phyloP scores from a whole-genome alignment of 2,329 filamentous ascomycete genomes.

The Neofusicoccum umdonicola region DNA sequence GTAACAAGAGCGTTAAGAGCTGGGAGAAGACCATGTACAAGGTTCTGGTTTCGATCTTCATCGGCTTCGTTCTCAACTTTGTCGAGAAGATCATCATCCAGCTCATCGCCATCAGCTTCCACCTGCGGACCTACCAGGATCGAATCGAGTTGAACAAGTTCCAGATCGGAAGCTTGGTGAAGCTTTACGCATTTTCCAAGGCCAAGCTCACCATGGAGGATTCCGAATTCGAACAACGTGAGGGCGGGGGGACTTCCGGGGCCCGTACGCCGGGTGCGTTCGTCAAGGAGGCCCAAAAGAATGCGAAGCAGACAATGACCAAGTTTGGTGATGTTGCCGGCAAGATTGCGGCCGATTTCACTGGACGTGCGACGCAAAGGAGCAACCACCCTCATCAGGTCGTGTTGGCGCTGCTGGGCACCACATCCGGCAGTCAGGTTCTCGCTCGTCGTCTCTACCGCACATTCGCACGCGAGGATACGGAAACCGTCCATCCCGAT shows the following conservation, averaged over 20 bases:
- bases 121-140: conserved; percentile 84
- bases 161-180: conserved; percentile 68
- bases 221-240: conserved; percentile 69
- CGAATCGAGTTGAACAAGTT: conserved; percentile 91
- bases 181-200: conserved; percentile 65
- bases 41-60: conserved; percentile 80
- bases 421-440: conserved; percentile 72
- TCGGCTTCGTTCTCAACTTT: conserved; percentile 76
- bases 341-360: conserved; percentile 86
- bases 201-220: conserved; percentile 67
- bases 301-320: conserved; percentile 70
- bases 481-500: conserved; percentile 72
- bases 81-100: conserved; percentile 92
- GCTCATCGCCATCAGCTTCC: conserved; percentile 90
- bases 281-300: conserved; percentile 67
- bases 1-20: conserved; percentile 49
- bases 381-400: conserved; percentile 82
- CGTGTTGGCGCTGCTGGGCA: conserved; percentile 72
- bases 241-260: conserved; percentile 53
- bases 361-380: conserved; percentile 65
- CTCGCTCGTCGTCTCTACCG: conserved; percentile 85
- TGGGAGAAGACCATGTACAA: conserved; percentile 85
- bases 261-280: conserved; percentile 71
- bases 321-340: conserved; percentile 84
- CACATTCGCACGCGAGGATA: conserved; percentile 72